Percentiles rank a stretch among this genome's conserved stretches.
These are phyloP conservation scores for Lactifluus pinguis DNA, from an alignment of 768 basidiomycete species.

Conservation along the genomic window DNA sequence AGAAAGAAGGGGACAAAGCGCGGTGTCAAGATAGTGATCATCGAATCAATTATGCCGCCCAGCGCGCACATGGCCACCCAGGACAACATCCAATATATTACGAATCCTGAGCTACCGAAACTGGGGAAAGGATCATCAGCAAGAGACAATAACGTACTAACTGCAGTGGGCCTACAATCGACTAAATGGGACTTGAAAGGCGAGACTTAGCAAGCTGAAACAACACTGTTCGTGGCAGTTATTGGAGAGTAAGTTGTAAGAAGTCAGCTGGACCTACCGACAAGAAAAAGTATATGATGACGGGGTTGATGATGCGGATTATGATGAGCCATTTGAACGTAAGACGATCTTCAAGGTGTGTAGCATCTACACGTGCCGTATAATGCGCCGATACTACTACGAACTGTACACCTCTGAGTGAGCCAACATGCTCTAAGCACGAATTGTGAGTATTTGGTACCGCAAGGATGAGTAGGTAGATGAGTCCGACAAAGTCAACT, in stretches of 20 bases:
- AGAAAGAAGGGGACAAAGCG: constrained; percentile 53
- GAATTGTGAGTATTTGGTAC: constrained; percentile 13
- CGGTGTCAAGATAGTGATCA: constrained; percentile 46
- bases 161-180: constrained; percentile 30
- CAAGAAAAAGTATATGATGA: constrained; percentile 31
- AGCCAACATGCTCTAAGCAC: not conserved
- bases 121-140: constrained; percentile 21
- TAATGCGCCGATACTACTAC: constrained; percentile 19
- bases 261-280: constrained; percentile 12
- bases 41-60: constrained; percentile 52
- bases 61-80: constrained; percentile 49
- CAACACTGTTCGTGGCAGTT: constrained; percentile 32
- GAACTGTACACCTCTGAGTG: not conserved
- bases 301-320: constrained; percentile 33
- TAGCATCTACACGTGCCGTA: constrained; percentile 26
- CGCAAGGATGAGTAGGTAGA: constrained; percentile 26
- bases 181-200: constrained; percentile 49
- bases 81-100: constrained; percentile 62
- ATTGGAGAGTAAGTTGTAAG: not conserved
- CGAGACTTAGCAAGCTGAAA: constrained; percentile 50
- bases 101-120: constrained; percentile 43
- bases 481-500: constrained; percentile 27
- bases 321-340: constrained; percentile 31
- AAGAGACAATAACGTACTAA: not conserved
- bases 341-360: constrained; percentile 34